Evolutionary conservation across 805 yeast species (phyloP).

Genomic region (Saccharomyces jurei): DNA sequence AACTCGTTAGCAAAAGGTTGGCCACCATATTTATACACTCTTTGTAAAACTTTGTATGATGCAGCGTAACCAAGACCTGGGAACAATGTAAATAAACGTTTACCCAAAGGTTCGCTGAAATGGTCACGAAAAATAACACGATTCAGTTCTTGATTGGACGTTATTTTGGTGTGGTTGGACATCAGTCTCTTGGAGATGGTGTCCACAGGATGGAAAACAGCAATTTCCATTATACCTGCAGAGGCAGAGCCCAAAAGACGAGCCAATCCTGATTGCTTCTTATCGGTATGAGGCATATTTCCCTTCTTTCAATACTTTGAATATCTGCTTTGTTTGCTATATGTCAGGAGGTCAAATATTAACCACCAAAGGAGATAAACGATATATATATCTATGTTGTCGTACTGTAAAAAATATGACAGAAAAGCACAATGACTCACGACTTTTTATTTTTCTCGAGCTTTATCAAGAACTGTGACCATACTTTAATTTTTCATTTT

Average conservation of each 20-base stretch:
- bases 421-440: neutral
- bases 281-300: slow-evolving; percentile 40
- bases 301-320: neutral
- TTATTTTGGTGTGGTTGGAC: slow-evolving; percentile 69
- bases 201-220: slow-evolving; percentile 97
- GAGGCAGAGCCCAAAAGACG: slow-evolving; percentile 93
- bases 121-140: slow-evolving; percentile 77
- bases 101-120: slow-evolving; percentile 61
- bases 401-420: neutral
- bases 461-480: neutral
- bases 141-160: slow-evolving; percentile 62
- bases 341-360: neutral
- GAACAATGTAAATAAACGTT: slow-evolving; percentile 74
- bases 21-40: slow-evolving; percentile 98
- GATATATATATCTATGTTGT: neutral
- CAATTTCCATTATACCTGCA: slow-evolving; percentile 95
- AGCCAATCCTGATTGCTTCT: slow-evolving; percentile 78
- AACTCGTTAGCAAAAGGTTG: slow-evolving; percentile 97
- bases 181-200: slow-evolving; percentile 92
- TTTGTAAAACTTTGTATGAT: slow-evolving; percentile 87
- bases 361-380: neutral
- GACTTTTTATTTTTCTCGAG: neutral
- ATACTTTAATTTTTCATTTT: neutral
- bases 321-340: neutral
- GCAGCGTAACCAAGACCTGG: slow-evolving; percentile 99